phyloP scores from a whole-genome alignment of 306 rosid genomes.

The Vigna reflexopilosa region DNA sequence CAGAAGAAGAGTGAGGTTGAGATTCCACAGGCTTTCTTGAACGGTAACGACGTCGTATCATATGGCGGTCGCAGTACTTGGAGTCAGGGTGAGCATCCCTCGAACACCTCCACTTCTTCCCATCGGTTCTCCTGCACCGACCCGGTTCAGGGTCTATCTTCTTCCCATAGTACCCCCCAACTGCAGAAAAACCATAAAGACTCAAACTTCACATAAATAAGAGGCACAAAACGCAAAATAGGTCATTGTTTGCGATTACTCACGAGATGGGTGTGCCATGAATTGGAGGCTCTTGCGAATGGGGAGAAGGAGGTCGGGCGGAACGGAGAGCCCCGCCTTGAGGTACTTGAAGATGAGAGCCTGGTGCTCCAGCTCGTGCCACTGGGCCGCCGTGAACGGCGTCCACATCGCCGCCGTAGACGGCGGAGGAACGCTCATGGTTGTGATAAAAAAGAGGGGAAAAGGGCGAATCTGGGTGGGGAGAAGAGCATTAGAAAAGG shows the following conservation, averaged over 20 bases:
- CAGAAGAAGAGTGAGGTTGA: conserved; percentile 31
- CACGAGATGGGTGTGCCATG: conserved; percentile 74
- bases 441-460: not conserved
- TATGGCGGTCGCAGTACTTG: conserved; percentile 94
- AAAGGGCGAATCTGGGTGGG: conserved; percentile 8
- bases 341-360: conserved; percentile 89
- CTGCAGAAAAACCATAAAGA: conserved; percentile 43
- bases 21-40: conserved; percentile 99
- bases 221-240: not conserved
- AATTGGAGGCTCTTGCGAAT: conserved; percentile 79
- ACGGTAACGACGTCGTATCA: conserved; percentile 96
- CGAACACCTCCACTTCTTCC: conserved; percentile 92
- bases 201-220: not conserved
- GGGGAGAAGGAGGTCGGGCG: conserved; percentile 83
- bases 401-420: conserved; percentile 53
- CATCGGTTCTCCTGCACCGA: conserved; percentile 90
- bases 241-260: conserved; percentile 10
- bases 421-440: conserved; percentile 53
- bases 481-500: conserved; percentile 11
- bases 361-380: conserved; percentile 93
- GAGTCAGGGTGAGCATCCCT: conserved; percentile 89
- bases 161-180: conserved; percentile 76
- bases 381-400: conserved; percentile 84
- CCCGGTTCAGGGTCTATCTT: conserved; percentile 97
- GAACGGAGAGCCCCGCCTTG: conserved; percentile 80